Evolutionary conservation across 192 early-diverging fungal species (phyloP), one percentile per base, ranked within the genome.

Genomic region (Pilobolus umbonatus): DNA sequence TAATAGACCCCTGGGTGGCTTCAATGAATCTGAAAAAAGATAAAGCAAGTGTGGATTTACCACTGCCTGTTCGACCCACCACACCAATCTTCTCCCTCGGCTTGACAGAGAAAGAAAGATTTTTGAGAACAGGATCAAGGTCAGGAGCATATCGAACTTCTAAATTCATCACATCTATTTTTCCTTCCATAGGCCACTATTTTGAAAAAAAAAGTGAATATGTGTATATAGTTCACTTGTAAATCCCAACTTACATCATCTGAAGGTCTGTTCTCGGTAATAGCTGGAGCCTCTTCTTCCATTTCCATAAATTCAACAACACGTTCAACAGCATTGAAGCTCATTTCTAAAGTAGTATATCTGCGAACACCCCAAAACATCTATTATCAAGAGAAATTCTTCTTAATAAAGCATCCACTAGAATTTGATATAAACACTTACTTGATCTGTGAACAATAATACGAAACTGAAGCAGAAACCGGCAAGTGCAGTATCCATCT

Each of bases 51-150:
- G 88, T 88, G 34, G 85, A 86, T 67, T 94, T 94, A 39, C 91
- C 92, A 2, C 89, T 85, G 28, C 91, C 92, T 4, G 93, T 91
- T 28, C 94, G 57, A n/a, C 94, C 94, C 11, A 94, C 92, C n/a
- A 98, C 84, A 24, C 93, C 95, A 72, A 98, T 91, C 67, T 93
- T 94, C 68, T 81, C 80, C 35, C 69, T 61, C 0, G 85, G 75
- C 0, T 73, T 67, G 34, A 93, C 82, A 2, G 42, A 39, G 49
- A 96, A 81, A 4, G 82, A 80, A 29, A 99, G 72, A 24, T 76
- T 62, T 45, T 85, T 88, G 12, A 98, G 76, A 0, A 96, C 94
- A 10, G 83, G 85, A 15, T 78, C 75, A 10, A 68, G 50, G 11
- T 85, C 84, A 34, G 84, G 78, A 2, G 87, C 78, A 59, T 98